These are phyloP conservation scores for Candida krabiensis DNA, from an alignment of 805 yeast genomes.

Conservation along the genomic window DNA sequence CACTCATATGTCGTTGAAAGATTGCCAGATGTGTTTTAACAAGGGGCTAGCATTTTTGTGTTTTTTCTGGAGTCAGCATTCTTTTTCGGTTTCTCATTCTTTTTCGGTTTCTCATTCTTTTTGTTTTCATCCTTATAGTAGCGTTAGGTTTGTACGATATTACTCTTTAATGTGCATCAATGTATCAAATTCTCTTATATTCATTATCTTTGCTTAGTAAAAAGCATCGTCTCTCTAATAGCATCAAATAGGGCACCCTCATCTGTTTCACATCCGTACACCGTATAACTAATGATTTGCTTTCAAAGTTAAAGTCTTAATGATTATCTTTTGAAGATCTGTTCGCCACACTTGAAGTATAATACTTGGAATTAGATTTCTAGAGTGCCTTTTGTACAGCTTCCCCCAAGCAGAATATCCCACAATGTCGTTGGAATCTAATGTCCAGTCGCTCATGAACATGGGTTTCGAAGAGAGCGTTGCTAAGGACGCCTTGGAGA, in stretches of 20 bases:
- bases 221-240: no score
- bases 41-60: neutral
- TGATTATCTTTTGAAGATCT: neutral
- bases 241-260: no score
- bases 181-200: no score
- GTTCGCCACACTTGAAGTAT: neutral
- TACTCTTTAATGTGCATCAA: no score
- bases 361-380: no score
- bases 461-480: slow-evolving; percentile 29
- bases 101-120: neutral
- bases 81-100: neutral
- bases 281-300: no score
- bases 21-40: slow-evolving; percentile 90
- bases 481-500: slow-evolving; percentile 36
- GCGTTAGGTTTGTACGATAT: slow-evolving; percentile 1
- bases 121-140: slow-evolving; percentile 1
- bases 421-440: slow-evolving; percentile 23
- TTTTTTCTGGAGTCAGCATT: neutral
- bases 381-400: no score
- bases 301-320: no score
- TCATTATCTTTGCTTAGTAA: no score
- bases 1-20: slow-evolving; percentile 92
- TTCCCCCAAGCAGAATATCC: no score
- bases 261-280: no score
- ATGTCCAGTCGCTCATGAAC: slow-evolving; percentile 20